A percentile compares a stretch with the other conserved stretches of the same genome.
Evolutionary conservation across 2,329 filamentous ascomycete genomes (phyloP).

Genomic region (Curvularia verruculosa): DNA sequence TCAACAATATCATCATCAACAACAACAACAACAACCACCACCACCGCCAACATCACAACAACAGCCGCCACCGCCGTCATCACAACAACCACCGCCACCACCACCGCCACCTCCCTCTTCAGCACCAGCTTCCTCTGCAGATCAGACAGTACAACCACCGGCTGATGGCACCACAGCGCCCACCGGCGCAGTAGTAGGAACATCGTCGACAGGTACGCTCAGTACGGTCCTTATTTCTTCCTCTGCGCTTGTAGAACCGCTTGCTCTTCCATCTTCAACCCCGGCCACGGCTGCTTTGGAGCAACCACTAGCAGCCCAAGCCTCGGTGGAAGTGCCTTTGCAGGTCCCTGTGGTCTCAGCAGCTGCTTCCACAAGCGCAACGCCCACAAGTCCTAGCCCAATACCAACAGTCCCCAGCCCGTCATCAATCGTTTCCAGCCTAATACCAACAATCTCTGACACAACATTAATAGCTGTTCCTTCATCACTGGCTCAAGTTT

Average conservation of each 20-base stretch:
- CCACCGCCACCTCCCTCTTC: slow-evolving; percentile 15
- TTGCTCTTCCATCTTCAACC: slow-evolving; percentile 29
- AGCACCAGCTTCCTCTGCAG: slow-evolving; percentile 21
- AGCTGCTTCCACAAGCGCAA: slow-evolving; percentile 2
- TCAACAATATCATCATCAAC: neutral
- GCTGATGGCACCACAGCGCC: slow-evolving; percentile 30
- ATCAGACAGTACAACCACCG: slow-evolving; percentile 18
- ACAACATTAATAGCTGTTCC: slow-evolving; percentile 33
- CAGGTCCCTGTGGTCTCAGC: slow-evolving; percentile 17
- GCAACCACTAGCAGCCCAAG: slow-evolving; percentile 4
- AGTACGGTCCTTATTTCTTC: slow-evolving; percentile 37
- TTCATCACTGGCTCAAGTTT: slow-evolving; percentile 19
- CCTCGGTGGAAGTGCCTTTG: slow-evolving; percentile 18
- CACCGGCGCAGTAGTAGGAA: slow-evolving; percentile 32
- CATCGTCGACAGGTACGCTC: slow-evolving; percentile 45
- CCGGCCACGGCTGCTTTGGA: slow-evolving; percentile 16
- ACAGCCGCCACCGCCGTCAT: neutral
- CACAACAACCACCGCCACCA: neutral
- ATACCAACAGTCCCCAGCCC: slow-evolving; percentile 18
- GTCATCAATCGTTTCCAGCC: slow-evolving; percentile 23
- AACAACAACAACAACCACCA: slow-evolving; percentile 1
- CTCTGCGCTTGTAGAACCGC: slow-evolving; percentile 24
- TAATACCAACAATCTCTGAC: slow-evolving; percentile 35
- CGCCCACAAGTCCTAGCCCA: neutral
- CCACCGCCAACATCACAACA: slow-evolving; percentile 22